Conservation (phyloP, 768 basidiomycete genomes). For the Pholiota molesta region DNA sequence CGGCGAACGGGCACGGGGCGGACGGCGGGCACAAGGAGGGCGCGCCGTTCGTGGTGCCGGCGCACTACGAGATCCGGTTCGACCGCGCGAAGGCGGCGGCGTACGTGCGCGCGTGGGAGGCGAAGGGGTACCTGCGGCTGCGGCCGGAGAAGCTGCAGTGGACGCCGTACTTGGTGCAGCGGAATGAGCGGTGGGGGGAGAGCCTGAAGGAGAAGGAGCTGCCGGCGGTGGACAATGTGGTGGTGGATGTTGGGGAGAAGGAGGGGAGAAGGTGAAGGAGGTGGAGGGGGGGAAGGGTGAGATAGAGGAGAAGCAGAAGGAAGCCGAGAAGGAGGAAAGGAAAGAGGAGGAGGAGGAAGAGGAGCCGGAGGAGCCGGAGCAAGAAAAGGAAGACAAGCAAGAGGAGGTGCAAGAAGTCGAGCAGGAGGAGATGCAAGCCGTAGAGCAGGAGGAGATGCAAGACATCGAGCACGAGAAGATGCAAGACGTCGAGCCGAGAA, state of each 20-base stretch:
- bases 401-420: neutral
- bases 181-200: conserved; percentile 22
- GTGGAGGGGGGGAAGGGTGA: neutral
- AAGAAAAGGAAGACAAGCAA: conserved; percentile 14
- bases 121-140: conserved; percentile 76
- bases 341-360: neutral
- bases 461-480: conserved; percentile 6
- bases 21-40: conserved; percentile 45
- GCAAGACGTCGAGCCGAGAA: conserved; percentile 6
- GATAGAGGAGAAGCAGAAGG: neutral
- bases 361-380: conserved; percentile 3
- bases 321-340: too few species aligned
- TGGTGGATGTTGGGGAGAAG: neutral
- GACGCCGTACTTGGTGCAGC: conserved; percentile 85
- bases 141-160: conserved; percentile 89
- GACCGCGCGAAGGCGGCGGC: conserved; percentile 65
- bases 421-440: neutral
- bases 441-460: neutral
- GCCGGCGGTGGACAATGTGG: conserved; percentile 2
- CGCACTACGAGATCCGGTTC: conserved; percentile 76
- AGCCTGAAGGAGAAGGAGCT: conserved; percentile 6
- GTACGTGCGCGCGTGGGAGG: conserved; percentile 71
- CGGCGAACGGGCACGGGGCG: conserved; percentile 30
- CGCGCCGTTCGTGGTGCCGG: conserved; percentile 60
- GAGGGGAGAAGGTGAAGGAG: conserved; percentile 1